Evolutionary conservation across 768 basidiomycete species (phyloP), one percentile per base, ranked within the genome.

Genomic region (Leucogyrophana mollusca): DNA sequence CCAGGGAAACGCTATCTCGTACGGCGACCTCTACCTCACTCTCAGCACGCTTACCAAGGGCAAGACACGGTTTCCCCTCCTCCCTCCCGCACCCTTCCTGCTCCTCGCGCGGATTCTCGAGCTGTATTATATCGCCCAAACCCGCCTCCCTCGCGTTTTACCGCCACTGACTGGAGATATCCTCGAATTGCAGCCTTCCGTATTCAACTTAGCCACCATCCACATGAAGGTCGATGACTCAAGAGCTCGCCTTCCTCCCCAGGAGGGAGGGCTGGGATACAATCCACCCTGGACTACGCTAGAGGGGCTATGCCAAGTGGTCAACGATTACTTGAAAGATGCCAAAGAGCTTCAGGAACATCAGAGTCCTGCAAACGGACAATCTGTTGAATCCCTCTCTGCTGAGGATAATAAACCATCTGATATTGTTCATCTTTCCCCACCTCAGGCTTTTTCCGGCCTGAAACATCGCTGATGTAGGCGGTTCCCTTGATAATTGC

Each of bases 211-310:
- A 17, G 58, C 62, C 11, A 50, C 54, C 41, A 55, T 67, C 23
- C 72, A 73, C 52, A 56, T 73, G 25, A 49, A 68, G 27, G 68
- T 71, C 53, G 68, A 73, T 53, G 70, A 72, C 54, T 66, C 71
- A 35, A 60, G 66, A 18, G 72, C 72, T 9, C 61, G 68, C 8
- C 43, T 54, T 34, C 30, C 64, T 11, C 66, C 69, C 1, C 57
- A 52, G 37, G 48, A 60, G 30, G 71, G 72, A 23, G 72, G 72
- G 35, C 57, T 73, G 4, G 72, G 71, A 10, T 73, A 71, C 48
- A 44, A 52, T 34, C 53, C 59, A 13, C 52, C 45, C 21, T 67
- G 52, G 48, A 67, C 62, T 36, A 65, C 63, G 25, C 22, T 66
- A 30, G 54, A 62, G 51, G 71, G 65, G 4, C 40, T 67, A 27